Conservation (phyloP, 257 asterid species). For the Fraxinus cuspidata region DNA sequence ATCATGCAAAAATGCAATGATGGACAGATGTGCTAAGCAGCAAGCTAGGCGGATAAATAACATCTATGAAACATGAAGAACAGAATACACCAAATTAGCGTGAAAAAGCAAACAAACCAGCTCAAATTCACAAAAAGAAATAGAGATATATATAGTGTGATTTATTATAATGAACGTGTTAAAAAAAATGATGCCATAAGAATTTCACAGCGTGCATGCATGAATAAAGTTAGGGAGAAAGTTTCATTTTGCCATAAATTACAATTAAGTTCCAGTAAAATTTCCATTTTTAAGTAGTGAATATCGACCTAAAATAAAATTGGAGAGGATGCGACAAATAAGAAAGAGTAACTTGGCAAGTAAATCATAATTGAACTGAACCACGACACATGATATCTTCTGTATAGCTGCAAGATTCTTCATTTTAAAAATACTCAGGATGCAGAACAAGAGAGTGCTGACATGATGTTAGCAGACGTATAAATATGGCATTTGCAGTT, state of each 20-base stretch:
- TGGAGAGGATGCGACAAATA: constrained; percentile 9
- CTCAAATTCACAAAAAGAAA: no score
- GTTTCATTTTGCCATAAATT: not conserved
- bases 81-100: not conserved
- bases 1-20: not conserved
- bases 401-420: not conserved
- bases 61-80: not conserved
- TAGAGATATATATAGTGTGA: not conserved
- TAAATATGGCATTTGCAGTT: not conserved
- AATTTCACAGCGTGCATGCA: not conserved
- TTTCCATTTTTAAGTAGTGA: constrained; percentile 1
- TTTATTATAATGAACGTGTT: not conserved
- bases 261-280: not conserved
- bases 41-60: not conserved
- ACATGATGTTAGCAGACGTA: constrained; percentile 2
- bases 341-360: not conserved
- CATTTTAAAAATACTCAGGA: not conserved
- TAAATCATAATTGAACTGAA: constrained; percentile 13
- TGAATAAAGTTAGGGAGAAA: not conserved
- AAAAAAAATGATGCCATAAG: not conserved
- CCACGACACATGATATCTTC: constrained; percentile 13
- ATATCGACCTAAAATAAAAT: constrained; percentile 7
- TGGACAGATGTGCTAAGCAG: not conserved
- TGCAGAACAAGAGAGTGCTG: not conserved
- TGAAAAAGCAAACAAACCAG: no score